These are phyloP conservation scores for Juglanconis sp. DNA, from an alignment of 2,329 filamentous ascomycete species.

Conservation along the genomic window DNA sequence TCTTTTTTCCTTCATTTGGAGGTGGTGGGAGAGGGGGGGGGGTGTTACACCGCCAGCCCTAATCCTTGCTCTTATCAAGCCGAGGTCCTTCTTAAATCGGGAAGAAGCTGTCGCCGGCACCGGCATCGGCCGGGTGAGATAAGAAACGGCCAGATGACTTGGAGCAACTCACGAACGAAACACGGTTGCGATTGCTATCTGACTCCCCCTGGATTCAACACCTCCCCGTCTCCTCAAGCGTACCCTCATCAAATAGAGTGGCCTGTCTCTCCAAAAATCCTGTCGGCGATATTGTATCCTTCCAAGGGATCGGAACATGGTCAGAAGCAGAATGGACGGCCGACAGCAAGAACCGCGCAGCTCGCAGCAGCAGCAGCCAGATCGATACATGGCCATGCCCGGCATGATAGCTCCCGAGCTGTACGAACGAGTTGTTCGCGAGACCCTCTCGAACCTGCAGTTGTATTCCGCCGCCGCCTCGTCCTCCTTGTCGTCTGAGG, in stretches of 20 bases:
- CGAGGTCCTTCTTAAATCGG: neutral
- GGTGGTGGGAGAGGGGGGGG: neutral
- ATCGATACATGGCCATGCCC: too few relatives aligned
- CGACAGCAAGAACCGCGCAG: neutral
- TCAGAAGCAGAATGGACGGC: neutral
- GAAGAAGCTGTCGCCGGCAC: neutral
- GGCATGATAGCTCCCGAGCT: neutral
- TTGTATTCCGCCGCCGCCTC: neutral
- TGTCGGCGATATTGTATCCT: neutral
- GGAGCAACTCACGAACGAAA: neutral
- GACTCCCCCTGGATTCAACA: neutral
- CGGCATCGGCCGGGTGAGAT: neutral
- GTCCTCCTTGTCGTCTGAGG: too few relatives aligned
- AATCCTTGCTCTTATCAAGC: neutral
- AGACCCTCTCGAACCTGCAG: neutral
- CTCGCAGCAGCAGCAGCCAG: neutral
- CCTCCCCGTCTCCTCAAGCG: neutral
- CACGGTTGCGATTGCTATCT: neutral
- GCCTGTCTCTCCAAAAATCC: too few relatives aligned
- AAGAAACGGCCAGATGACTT: neutral
- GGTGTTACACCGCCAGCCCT: neutral
- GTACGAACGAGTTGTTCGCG: neutral
- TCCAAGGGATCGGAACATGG: neutral
- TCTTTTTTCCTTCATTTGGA: too few relatives aligned
- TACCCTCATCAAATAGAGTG: too few relatives aligned